Evolutionary conservation across 495 filamentous ascomycete species (phyloP), one percentile per base, ranked within the genome.

Genomic region (Hypoxylon subgilvum): DNA sequence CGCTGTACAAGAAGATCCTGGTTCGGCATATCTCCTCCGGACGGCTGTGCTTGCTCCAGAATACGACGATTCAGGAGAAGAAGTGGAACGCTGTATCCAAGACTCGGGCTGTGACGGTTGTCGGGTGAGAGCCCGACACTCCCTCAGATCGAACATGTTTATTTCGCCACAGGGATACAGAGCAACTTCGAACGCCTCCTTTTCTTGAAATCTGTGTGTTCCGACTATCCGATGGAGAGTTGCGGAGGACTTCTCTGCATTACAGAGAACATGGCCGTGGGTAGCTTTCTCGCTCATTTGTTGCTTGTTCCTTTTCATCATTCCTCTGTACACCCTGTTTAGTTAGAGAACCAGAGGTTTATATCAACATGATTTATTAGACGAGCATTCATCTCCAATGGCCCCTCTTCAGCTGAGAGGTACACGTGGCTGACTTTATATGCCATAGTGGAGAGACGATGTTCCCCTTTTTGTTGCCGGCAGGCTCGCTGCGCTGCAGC

Each of bases 401-500:
- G n/a, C n/a, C n/a, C n/a, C n/a, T n/a, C 23, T 27, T 4, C 23
- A 8, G 8, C 22, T 5, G 10, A 9, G n/a, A 36, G 19, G 17
- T 35, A 28, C 18, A 40, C 25, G 21, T 18, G 1, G 10, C 52
- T 62, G 47, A 57, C 47, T 56, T 13, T 3, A 41, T 14, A 12
- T 16, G 13, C 70, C 84, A 10, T 79, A 82, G 76, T 88, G 84
- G 85, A 70, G 72, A 42, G 63, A 80, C 3, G 82, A 80, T 43
- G 78, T 87, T 4, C 85, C 84, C 3, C 66, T 87, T 5, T 87
- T 86, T 58, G 64, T 86, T 47, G 82, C 84, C 0, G 86, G 84
- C 12, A 72, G 81, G 50, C 70, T 87, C 50, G 84, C 81, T 0
- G 79, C 73, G 4, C 61, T 88, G 32, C 74, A 82, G 22, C 69